Conservation (phyloP, 1,139 yeast species). For the Yamadazyma diospyri region DNA sequence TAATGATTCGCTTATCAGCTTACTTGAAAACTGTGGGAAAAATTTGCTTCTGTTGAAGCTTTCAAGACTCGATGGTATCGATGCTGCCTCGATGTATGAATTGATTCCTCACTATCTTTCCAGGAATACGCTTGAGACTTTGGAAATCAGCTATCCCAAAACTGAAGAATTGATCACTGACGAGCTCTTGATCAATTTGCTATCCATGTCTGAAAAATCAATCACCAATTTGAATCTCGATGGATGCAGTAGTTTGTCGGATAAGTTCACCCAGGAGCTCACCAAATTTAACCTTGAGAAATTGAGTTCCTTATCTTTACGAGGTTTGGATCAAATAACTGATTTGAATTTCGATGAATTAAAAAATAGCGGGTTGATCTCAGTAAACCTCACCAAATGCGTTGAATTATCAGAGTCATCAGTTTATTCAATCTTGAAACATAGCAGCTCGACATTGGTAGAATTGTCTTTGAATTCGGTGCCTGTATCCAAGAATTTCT, state of each 20-base stretch:
- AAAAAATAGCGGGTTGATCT: slow-evolving; percentile 56
- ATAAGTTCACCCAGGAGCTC: slow-evolving; percentile 56
- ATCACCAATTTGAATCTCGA: slow-evolving; percentile 58
- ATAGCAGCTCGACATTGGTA: slow-evolving; percentile 64
- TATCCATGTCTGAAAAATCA: slow-evolving; percentile 62
- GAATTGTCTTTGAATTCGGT: slow-evolving; percentile 72
- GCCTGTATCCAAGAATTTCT: slow-evolving; percentile 47
- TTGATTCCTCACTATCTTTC: slow-evolving; percentile 60
- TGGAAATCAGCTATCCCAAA: slow-evolving; percentile 70
- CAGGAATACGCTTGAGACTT: slow-evolving; percentile 41
- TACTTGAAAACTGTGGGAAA: slow-evolving; percentile 62
- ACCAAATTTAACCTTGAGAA: slow-evolving; percentile 50
- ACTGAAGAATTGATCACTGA: slow-evolving; percentile 67
- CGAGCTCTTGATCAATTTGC: slow-evolving; percentile 60
- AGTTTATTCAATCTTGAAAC: slow-evolving; percentile 55
- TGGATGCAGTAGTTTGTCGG: slow-evolving; percentile 74
- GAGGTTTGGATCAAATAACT: slow-evolving; percentile 56
- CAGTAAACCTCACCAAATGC: slow-evolving; percentile 66
- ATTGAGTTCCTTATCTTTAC: slow-evolving; percentile 52
- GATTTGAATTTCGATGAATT: slow-evolving; percentile 57
- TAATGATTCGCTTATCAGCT: slow-evolving; percentile 57
- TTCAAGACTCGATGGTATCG: slow-evolving; percentile 70
- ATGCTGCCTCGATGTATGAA: slow-evolving; percentile 54
- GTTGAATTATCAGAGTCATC: slow-evolving; percentile 60
- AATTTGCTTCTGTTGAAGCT: slow-evolving; percentile 47